Conservation (phyloP, 129 eudicot species). For the Arctium minus region DNA sequence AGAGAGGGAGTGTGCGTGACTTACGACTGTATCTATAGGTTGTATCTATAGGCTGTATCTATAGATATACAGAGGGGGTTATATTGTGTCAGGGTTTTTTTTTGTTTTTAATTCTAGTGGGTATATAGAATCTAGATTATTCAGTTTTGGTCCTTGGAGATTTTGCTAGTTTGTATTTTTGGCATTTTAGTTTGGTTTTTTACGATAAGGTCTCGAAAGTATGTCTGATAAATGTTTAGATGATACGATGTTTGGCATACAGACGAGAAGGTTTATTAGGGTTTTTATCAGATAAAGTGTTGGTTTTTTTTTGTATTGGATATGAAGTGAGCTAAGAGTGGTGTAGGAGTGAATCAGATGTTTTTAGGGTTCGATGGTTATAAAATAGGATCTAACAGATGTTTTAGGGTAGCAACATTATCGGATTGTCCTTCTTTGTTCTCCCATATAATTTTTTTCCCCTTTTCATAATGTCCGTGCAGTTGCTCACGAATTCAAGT, state of each 20-base stretch:
- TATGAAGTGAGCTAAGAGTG: neutral
- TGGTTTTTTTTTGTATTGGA: neutral
- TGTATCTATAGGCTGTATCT: constrained; percentile 20
- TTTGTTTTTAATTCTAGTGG: constrained; percentile 25
- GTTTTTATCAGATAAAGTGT: neutral
- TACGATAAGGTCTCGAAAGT: too few relatives aligned
- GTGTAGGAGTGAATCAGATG: neutral
- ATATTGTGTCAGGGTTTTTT: constrained; percentile 26
- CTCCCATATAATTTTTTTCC: too few relatives aligned
- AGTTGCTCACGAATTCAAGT: too few relatives aligned
- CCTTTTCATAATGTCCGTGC: too few relatives aligned
- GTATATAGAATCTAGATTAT: constrained; percentile 3
- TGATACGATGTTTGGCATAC: too few relatives aligned
- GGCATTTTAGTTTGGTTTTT: neutral
- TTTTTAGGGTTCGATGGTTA: neutral
- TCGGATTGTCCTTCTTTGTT: too few relatives aligned
- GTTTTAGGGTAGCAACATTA: too few relatives aligned
- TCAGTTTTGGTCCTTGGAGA: neutral
- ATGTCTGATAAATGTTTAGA: too few relatives aligned
- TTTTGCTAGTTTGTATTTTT: neutral
- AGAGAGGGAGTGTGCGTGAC: constrained; percentile 12
- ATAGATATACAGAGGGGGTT: constrained; percentile 15
- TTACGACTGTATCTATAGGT: neutral
- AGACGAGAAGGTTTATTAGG: neutral
- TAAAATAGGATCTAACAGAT: neutral